Evolutionary conservation across 108 stramenopile species (phyloP), one percentile per base, ranked within the genome.

Genomic region (Bacterosira constricta): DNA sequence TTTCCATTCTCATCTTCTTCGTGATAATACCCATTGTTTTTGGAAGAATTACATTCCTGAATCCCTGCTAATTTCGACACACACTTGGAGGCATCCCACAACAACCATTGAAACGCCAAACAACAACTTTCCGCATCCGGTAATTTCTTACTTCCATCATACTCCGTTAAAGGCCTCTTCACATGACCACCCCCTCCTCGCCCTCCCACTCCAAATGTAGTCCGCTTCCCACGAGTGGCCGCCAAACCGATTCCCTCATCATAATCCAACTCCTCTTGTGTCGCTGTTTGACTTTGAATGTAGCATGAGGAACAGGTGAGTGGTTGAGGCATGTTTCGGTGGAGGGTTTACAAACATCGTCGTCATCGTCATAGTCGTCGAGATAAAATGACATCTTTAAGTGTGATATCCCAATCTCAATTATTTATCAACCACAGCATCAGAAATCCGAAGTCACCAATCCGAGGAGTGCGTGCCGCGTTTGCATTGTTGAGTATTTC

Each of bases 281-380:
- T 76, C 11, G 73, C 69, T 0, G 74, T 83, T 79, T 89, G 91
- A 26, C 79, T 84, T 66, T 89, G 88, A 2, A 85, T 88, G 54
- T 75, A 89, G 69, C 91, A 92, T n/a, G 63, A 69, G 9, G 75
- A 77, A 58, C 91, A 92, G 12, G 64, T 77, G 34, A 86, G 66
- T 12, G 59, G 75, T 84, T 84, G 37, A 77, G 79, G 61, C 91
- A 92, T 20, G 77, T 66, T 65, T 89, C 83, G n/a, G 27, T 34
- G 38, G 50, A 29, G 11, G 44, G 10, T 34, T 12, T 17, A 13
- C n/a, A n/a, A n/a, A n/a, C n/a, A n/a, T 49, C 23, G 21, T 67
- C 63, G 50, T 73, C 75, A 20, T 63, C 68, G 12, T 47, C 57
- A 37, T 72, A 54, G 55, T 73, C 71, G 56, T 79, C 71, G 15